Base-by-base conservation (phyloP, 139 green algal genomes). In the Micromonas pusilla region DNA sequence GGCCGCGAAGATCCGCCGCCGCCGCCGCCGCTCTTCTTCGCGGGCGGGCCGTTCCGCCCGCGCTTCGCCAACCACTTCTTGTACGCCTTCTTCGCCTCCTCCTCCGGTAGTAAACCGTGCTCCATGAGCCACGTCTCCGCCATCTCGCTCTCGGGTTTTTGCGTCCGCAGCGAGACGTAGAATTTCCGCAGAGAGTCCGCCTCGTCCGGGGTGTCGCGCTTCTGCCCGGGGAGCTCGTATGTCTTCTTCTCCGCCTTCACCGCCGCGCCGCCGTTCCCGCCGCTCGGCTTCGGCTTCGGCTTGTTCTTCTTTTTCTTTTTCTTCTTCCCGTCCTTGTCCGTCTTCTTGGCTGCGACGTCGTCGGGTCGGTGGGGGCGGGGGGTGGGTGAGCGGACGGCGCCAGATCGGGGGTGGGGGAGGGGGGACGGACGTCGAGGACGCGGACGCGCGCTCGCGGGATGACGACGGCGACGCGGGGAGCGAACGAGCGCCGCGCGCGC, bases 51-150 rank as follows among this genome's bases (percentile, higher is more conserved):
- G 1, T 78, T 78, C 4, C 23, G 26, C 28, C 52, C 68, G 39
- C n/a, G n/a, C n/a, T n/a, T n/a, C n/a, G n/a, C n/a, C n/a, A 70
- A 33, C 0, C 67, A 53, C 26, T 34, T 33, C 72, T 30, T 33
- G 72, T 70, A 68, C 52, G 72, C 72, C 1, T 78, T 68, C 26
- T 45, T 21, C 52, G 28, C 72, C 45, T 67, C 53, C 1, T 60
- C 52, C 9, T 6, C 19, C 19, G 30, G 31, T 6, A 78, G 33
- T 33, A 78, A 52, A 19, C 72, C 72, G 72, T 78, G 72, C 32
- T 78, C 72, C 72, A 78, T 78, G 39, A 66, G 52, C 72, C 72
- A 78, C 28, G 20, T n/a, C 72, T 70, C 52, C 52, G 72, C 72
- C 72, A 78, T 78, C 23, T 52, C 33, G n/a, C 28, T 57, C 30